phyloP scores from a whole-genome alignment of 164 flowering plant genomes.

The Saururus chinensis region DNA sequence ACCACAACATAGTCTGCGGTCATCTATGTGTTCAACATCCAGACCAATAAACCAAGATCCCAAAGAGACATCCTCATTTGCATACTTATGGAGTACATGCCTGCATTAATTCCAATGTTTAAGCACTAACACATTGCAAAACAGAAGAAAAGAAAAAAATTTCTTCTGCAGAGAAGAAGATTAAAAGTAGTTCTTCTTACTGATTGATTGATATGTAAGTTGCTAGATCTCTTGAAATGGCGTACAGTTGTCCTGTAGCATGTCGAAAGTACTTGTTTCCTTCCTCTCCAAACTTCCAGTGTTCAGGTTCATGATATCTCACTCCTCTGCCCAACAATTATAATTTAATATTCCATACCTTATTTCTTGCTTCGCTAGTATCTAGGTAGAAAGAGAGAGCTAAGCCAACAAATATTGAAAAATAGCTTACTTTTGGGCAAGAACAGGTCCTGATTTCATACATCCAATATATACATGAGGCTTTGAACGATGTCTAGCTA shows the following conservation, averaged over 20 bases:
- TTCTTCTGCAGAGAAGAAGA: background rate
- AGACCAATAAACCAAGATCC: conserved; percentile 96
- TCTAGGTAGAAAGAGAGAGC: too few species aligned
- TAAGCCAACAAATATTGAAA: background rate
- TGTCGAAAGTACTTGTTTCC: conserved; percentile 97
- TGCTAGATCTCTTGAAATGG: conserved; percentile 80
- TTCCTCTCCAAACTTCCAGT: conserved; percentile 94
- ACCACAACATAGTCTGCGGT: conserved; percentile 83
- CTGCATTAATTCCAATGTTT: conserved; percentile 21
- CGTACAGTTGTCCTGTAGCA: conserved; percentile 95
- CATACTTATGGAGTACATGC: conserved; percentile 81
- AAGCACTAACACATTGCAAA: background rate
- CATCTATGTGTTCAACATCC: conserved; percentile 90
- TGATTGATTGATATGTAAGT: conserved; percentile 75
- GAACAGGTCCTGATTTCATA: conserved; percentile 98
- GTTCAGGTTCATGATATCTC: conserved; percentile 90
- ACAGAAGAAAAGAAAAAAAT: background rate
- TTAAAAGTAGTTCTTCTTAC: conserved; percentile 35
- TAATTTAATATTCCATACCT: background rate
- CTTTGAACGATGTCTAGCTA: conserved; percentile 62
- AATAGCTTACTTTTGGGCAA: conserved; percentile 70
- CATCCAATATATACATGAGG: conserved; percentile 87
- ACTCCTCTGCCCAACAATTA: conserved; percentile 52
- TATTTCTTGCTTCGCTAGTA: background rate
- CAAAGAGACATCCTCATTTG: conserved; percentile 88